Percentiles rank a stretch among this genome's conserved stretches.
Evolutionary conservation across 345 rosid genomes (phyloP).

Genomic region (Melaleuca alternifolia): DNA sequence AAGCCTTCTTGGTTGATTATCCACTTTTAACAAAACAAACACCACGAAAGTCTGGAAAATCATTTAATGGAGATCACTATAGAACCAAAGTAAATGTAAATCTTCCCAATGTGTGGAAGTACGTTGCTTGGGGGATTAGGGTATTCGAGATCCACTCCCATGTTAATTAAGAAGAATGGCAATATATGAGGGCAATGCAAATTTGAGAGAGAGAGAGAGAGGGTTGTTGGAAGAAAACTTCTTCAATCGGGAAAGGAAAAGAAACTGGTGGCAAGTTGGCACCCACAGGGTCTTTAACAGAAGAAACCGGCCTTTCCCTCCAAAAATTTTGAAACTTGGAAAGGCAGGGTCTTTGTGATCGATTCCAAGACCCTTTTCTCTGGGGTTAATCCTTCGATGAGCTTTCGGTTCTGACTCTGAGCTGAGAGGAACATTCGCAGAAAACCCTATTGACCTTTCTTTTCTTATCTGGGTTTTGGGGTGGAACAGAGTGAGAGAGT

Average conservation of each 20-base stretch:
- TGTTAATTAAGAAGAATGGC: neutral
- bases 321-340: neutral
- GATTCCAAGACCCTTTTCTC: neutral
- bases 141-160: neutral
- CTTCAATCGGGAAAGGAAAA: neutral
- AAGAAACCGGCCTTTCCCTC: neutral
- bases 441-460: neutral
- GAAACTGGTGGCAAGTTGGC: neutral
- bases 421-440: neutral
- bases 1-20: neutral
- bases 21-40: neutral
- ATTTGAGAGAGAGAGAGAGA: neutral
- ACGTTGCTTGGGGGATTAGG: neutral
- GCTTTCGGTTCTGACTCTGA: neutral
- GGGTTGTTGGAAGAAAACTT: neutral
- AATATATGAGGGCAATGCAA: neutral
- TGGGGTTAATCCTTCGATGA: neutral
- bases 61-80: neutral
- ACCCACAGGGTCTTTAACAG: neutral
- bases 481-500: neutral
- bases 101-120: neutral
- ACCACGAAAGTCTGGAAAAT: neutral
- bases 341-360: neutral
- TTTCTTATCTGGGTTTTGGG: neutral
- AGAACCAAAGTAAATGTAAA: accelerated